Percentiles rank a stretch among this genome's conserved stretches.
These are phyloP conservation scores for Arachnomyces sp. DNA, from an alignment of 2,329 filamentous ascomycete genomes.

Conservation along the genomic window DNA sequence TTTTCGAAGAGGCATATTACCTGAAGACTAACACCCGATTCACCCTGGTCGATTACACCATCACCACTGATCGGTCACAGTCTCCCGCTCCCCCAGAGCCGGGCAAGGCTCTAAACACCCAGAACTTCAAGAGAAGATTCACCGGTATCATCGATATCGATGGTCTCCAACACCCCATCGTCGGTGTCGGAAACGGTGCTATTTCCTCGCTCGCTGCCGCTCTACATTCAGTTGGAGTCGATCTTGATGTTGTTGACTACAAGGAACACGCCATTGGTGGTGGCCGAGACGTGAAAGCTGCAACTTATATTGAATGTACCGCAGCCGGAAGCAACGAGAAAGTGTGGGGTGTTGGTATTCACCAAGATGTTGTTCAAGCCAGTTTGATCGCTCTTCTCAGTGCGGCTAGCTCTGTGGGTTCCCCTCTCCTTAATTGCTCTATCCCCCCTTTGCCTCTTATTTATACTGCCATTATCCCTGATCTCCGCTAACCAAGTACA, in stretches of 20 bases:
- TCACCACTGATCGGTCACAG: constrained; percentile 70
- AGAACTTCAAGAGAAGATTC: constrained; percentile 73
- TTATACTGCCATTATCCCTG: neutral
- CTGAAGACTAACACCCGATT: constrained; percentile 78
- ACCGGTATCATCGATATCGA: constrained; percentile 79
- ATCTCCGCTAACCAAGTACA: neutral
- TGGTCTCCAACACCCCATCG: constrained; percentile 67
- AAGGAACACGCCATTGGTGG: constrained; percentile 89
- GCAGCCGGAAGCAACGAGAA: constrained; percentile 58
- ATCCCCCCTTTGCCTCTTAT: constrained; percentile 1
- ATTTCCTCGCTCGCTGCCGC: constrained; percentile 84
- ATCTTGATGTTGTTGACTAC: constrained; percentile 88
- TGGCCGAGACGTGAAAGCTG: constrained; percentile 80
- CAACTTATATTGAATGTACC: constrained; percentile 87
- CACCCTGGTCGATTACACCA: constrained; percentile 82
- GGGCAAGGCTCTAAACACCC: constrained; percentile 68
- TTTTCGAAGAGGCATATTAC: constrained; percentile 88
- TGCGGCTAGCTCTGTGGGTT: constrained; percentile 75
- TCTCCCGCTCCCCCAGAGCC: constrained; percentile 62
- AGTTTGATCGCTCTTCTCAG: constrained; percentile 78
- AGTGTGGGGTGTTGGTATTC: constrained; percentile 86
- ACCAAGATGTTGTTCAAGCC: constrained; percentile 86
- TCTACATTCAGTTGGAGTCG: constrained; percentile 67
- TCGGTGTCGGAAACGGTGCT: constrained; percentile 78
- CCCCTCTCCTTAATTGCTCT: neutral